Evolutionary conservation across 2,329 filamentous ascomycete species (phyloP).

Genomic region (Ramularia endophylla): DNA sequence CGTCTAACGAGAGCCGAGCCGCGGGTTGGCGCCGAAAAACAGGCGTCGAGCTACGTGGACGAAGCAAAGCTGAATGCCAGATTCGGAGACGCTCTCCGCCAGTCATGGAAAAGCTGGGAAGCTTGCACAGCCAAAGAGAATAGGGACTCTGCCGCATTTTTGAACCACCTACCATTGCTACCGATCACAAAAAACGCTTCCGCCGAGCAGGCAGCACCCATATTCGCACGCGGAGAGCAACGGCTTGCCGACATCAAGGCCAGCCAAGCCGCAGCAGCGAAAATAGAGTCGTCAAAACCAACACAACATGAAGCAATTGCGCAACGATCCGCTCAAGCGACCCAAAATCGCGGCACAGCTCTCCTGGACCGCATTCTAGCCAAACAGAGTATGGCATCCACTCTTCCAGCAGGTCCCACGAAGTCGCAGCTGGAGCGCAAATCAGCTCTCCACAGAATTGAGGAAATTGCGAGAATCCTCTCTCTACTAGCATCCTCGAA

Average conservation of each 20-base stretch:
- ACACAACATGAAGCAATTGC: background rate
- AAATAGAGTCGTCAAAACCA: slow-evolving; percentile 13
- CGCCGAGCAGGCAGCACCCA: slow-evolving; percentile 46
- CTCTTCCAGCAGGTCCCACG: slow-evolving; percentile 29
- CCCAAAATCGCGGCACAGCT: slow-evolving; percentile 36
- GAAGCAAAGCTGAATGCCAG: slow-evolving; percentile 39
- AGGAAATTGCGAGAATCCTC: slow-evolving; percentile 41
- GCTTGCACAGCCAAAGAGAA: slow-evolving; percentile 32
- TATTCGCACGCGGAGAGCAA: slow-evolving; percentile 61
- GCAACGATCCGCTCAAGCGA: slow-evolving; percentile 31
- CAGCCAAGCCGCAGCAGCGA: slow-evolving; percentile 32
- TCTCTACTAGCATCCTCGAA: slow-evolving; percentile 35
- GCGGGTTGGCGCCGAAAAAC: slow-evolving; percentile 15
- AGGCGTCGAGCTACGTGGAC: slow-evolving; percentile 25
- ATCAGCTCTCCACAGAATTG: slow-evolving; percentile 42
- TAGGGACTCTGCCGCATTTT: slow-evolving; percentile 43
- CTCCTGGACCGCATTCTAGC: slow-evolving; percentile 48
- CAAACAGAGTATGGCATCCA: slow-evolving; percentile 37
- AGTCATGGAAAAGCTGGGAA: slow-evolving; percentile 41
- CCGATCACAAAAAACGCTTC: slow-evolving; percentile 49
- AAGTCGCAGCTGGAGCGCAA: slow-evolving; percentile 40
- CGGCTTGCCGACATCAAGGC: slow-evolving; percentile 64
- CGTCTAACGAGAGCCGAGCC: slow-evolving; percentile 16
- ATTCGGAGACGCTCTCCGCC: slow-evolving; percentile 45
- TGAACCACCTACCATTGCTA: slow-evolving; percentile 52